Base-by-base conservation (phyloP, 2,329 filamentous ascomycete species). In the Cylindrodendrum hubeiense region DNA sequence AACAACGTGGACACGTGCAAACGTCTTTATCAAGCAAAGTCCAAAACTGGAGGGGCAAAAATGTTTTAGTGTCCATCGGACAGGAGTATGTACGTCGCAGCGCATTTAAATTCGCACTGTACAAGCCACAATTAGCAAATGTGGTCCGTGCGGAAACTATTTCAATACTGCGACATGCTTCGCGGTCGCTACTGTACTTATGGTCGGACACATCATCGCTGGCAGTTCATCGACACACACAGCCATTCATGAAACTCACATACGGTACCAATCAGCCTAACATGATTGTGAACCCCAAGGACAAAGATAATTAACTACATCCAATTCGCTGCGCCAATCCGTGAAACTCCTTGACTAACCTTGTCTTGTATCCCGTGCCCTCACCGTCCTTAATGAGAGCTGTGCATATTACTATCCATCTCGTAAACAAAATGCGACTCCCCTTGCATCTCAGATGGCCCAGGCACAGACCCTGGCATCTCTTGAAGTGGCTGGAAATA, bases 391-490 rank as follows among this genome's bases (percentile, higher is more conserved):
- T 33, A 26, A 33, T 33, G 46, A 50, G 46, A 33, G 46, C 30
- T 47, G 37, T 34, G 41, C 15, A 37, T 13, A 41, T 53, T 54
- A 10, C 50, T 30, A 49, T 67, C 66, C 46, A 67, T 51, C 52
- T 70, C 65, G 19, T 70, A 63, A 24, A 68, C 53, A 66, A 60
- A 60, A 47, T 54, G 52, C 21, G 57, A 43, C 47, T 65, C 39
- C 24, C 37, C 65, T 39, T 66, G 60, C 55, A 66, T 55, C 47
- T 63, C 58, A 7, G 52, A 21, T n/a, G 63, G 33, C 33, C 30
- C 21, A 12, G 63, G 41, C 2, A 21, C 13, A 15, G 19, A 49
- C n/a, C 19, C 52, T 5, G 37, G 21, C 34, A 63, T 56, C 52
- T 64, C 65, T 24, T 60, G 51, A 10, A 39, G 47, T n/a, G 22